Percentiles rank a stretch among this genome's conserved stretches.
Evolutionary conservation across 768 basidiomycete species (phyloP).

Genomic region (Suillus discolor): DNA sequence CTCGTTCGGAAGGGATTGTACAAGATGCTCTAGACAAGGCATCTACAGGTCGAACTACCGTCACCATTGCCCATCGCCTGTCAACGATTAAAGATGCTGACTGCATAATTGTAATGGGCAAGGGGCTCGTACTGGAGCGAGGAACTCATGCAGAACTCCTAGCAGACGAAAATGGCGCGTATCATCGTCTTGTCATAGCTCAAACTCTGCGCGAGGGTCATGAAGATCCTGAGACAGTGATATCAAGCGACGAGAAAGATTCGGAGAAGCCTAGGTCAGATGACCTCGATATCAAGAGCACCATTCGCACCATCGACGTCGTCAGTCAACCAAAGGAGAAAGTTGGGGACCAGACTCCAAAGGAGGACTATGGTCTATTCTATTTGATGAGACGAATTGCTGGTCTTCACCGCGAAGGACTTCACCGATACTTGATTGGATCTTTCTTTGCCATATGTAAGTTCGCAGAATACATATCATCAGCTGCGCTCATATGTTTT

Average conservation of each 20-base stretch:
- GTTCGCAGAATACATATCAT: conserved; percentile 4
- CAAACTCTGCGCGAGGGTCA: conserved; percentile 40
- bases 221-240: conserved; percentile 12
- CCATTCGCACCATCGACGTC: conserved; percentile 21
- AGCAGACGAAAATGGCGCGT: conserved; percentile 38
- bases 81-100: conserved; percentile 52
- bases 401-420: conserved; percentile 39
- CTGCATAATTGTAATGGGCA: conserved; percentile 45
- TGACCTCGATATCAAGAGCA: conserved; percentile 30
- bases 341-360: neutral
- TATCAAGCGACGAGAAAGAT: conserved; percentile 16
- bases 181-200: conserved; percentile 44
- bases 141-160: conserved; percentile 46
- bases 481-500: neutral
- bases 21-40: conserved; percentile 58
- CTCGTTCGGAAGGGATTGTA: conserved; percentile 52
- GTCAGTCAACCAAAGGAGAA: neutral
- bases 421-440: conserved; percentile 41
- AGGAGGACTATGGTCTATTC: conserved; percentile 26
- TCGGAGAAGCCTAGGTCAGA: conserved; percentile 29
- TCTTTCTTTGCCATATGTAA: conserved; percentile 33
- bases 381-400: conserved; percentile 43
- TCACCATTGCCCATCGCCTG: conserved; percentile 34
- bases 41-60: conserved; percentile 39
- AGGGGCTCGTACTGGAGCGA: conserved; percentile 44